Conservation (phyloP, 164 flowering plant genomes). For the Kingdonia uniflora region DNA sequence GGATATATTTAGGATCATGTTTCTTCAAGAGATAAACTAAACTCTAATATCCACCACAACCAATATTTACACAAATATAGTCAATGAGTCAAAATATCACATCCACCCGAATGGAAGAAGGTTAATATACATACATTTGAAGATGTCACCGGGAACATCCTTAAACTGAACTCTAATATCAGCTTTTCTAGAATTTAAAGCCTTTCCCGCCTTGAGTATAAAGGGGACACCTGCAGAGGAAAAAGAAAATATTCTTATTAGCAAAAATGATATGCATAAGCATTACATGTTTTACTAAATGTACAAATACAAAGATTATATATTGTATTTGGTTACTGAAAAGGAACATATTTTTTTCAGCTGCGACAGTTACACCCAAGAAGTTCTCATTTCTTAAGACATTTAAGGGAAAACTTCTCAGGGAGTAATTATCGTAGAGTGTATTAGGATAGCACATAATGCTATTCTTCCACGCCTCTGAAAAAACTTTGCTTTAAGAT, state of each 20-base stretch:
- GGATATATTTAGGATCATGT: too few relatives aligned
- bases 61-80: too few relatives aligned
- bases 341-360: not conserved
- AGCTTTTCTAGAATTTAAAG: conserved; percentile 88
- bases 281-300: not conserved
- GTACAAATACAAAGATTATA: not conserved
- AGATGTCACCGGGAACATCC: conserved; percentile 98
- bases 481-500: too few relatives aligned
- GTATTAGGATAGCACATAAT: too few relatives aligned
- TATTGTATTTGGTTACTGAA: not conserved
- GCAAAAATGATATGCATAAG: conserved; percentile 5
- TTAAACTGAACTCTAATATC: conserved; percentile 94
- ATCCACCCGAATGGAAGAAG: not conserved
- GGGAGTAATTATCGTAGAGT: too few relatives aligned
- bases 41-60: too few relatives aligned
- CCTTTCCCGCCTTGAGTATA: conserved; percentile 91
- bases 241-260: not conserved
- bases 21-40: too few relatives aligned
- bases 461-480: too few relatives aligned
- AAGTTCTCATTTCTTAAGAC: too few relatives aligned
- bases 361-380: too few relatives aligned
- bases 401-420: too few relatives aligned
- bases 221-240: conserved; percentile 78
- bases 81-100: too few relatives aligned
- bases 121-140: conserved; percentile 47